These are phyloP conservation scores for Nemania bipapillata DNA, from an alignment of 2,329 filamentous ascomycete species.

Conservation along the genomic window DNA sequence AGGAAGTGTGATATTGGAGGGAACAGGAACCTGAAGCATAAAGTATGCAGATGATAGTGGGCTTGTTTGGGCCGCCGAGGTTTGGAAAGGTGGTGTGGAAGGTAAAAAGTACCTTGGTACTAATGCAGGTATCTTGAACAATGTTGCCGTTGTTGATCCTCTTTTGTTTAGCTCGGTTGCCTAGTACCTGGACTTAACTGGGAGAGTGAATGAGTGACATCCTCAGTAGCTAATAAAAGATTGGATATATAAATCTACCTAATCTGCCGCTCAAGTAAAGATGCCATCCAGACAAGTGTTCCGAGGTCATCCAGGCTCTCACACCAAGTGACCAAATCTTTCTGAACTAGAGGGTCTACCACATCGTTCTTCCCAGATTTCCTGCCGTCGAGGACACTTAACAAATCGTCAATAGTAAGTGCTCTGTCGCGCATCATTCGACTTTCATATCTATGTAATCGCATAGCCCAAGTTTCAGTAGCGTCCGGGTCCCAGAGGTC, in stretches of 20 bases:
- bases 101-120: slow-evolving; percentile 6
- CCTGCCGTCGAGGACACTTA: background rate
- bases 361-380: background rate
- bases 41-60: background rate
- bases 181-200: background rate
- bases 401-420: slow-evolving; percentile 31
- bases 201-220: background rate
- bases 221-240: background rate
- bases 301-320: slow-evolving; percentile 46
- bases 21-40: background rate
- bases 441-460: slow-evolving; percentile 32
- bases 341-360: slow-evolving; percentile 14
- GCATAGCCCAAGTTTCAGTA: slow-evolving; percentile 38
- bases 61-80: background rate
- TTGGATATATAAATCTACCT: background rate
- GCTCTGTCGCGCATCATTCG: slow-evolving; percentile 8
- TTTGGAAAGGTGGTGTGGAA: background rate
- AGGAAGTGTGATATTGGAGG: background rate
- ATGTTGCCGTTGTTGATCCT: background rate
- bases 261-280: slow-evolving; percentile 46
- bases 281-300: slow-evolving; percentile 49
- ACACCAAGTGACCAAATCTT: slow-evolving; percentile 45
- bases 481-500: slow-evolving; percentile 43
- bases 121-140: background rate
- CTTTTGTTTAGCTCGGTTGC: slow-evolving; percentile 11